Conservation (phyloP, 192 early-diverging fungal species). For the Coemansia sp. region DNA sequence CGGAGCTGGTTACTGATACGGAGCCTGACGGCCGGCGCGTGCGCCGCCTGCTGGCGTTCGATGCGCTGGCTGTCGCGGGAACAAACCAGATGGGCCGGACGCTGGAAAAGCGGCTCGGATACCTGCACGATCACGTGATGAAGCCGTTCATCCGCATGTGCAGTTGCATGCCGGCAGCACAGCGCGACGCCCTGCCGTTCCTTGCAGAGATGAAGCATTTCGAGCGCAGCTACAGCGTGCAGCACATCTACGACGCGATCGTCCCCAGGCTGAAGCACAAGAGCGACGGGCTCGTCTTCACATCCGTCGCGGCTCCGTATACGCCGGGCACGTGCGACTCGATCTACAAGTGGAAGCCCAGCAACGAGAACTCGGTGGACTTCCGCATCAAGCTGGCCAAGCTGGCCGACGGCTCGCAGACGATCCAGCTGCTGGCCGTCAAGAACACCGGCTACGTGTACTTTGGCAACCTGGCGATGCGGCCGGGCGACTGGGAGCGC, state of each 20-base stretch:
- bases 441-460: slow-evolving; percentile 42
- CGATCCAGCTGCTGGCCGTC: slow-evolving; percentile 60
- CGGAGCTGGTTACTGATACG: slow-evolving; percentile 84
- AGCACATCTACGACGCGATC: slow-evolving; percentile 58
- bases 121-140: slow-evolving; percentile 66
- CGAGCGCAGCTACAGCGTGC: slow-evolving; percentile 66
- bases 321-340: slow-evolving; percentile 62
- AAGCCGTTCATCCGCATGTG: slow-evolving; percentile 55
- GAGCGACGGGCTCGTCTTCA: slow-evolving; percentile 79
- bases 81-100: slow-evolving; percentile 60
- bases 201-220: slow-evolving; percentile 67
- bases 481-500: slow-evolving; percentile 58
- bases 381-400: slow-evolving; percentile 59
- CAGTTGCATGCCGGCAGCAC: not conserved
- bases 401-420: slow-evolving; percentile 33
- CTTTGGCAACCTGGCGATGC: slow-evolving; percentile 62
- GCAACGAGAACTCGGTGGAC: slow-evolving; percentile 80
- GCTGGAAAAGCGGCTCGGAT: slow-evolving; percentile 71
- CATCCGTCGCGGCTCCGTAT: slow-evolving; percentile 65
- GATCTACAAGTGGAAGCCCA: slow-evolving; percentile 88
- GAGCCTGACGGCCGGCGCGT: slow-evolving; percentile 61
- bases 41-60: slow-evolving; percentile 65
- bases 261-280: slow-evolving; percentile 69
- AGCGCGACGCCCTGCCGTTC: slow-evolving; percentile 3
- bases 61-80: slow-evolving; percentile 67